Percentiles rank a stretch among this genome's conserved stretches.
These are phyloP conservation scores for Vanderwaltozyma verrucispora DNA, from an alignment of 805 yeast species.

Conservation along the genomic window DNA sequence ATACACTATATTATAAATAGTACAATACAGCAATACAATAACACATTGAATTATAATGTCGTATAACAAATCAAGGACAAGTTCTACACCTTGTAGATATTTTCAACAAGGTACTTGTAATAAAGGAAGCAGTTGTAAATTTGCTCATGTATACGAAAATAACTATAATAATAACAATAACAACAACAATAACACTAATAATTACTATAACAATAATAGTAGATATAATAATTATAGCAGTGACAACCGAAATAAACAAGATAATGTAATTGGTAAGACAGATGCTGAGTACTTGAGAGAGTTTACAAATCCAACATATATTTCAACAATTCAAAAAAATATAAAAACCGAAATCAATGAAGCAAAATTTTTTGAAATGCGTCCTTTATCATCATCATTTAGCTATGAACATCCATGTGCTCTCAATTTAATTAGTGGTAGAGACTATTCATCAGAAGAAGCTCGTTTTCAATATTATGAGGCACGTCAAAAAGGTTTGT, in stretches of 20 bases:
- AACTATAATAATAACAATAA: conserved; percentile 3
- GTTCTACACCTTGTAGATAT: conserved; percentile 33
- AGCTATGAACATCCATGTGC: conserved; percentile 41
- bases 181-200: neutral
- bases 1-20: no score
- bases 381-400: conserved; percentile 35
- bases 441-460: conserved; percentile 50
- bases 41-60: no score
- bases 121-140: conserved; percentile 35
- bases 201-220: conserved; percentile 1
- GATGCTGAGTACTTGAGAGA: conserved; percentile 12
- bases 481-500: conserved; percentile 30
- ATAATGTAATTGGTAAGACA: neutral
- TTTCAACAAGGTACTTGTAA: conserved; percentile 35
- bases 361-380: conserved; percentile 17
- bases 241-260: neutral
- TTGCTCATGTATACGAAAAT: conserved; percentile 31
- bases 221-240: neutral
- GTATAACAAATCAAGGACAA: conserved; percentile 6
- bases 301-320: conserved; percentile 16
- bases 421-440: conserved; percentile 37
- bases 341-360: conserved; percentile 18
- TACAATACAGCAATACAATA: no score
- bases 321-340: conserved; percentile 22
- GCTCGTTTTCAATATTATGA: conserved; percentile 36